A percentile compares a stretch with the other conserved stretches of the same genome.
These are phyloP conservation scores for Platanthera zijinensis DNA, from an alignment of 106 monocot species.

Conservation along the genomic window DNA sequence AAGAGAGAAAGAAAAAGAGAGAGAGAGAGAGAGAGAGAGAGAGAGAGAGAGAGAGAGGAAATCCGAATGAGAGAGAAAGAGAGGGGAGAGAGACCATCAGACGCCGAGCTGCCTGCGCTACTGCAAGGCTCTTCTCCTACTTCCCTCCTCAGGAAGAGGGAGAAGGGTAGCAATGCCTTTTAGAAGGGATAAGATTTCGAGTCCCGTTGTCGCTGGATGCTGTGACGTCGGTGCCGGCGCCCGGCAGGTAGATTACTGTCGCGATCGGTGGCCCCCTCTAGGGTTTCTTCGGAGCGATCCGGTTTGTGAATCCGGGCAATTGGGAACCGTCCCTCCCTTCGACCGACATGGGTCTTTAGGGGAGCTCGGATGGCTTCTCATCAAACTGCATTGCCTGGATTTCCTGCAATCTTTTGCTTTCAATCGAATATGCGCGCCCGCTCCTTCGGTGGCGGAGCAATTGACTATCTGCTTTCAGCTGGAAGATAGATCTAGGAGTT, in stretches of 20 bases:
- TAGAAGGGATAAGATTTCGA: not conserved
- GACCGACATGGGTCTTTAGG: not conserved
- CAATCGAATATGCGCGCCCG: not conserved
- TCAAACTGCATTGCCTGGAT: constrained; percentile 16
- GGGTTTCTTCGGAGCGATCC: constrained; percentile 1
- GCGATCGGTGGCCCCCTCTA: not conserved
- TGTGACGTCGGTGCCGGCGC: not conserved
- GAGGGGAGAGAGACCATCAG: not conserved
- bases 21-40: not conserved
- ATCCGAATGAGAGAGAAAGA: not conserved
- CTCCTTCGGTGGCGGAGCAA: not conserved
- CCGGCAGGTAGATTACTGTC: not conserved
- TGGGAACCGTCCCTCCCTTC: not conserved
- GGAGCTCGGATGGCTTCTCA: not conserved
- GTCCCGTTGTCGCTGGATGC: not conserved
- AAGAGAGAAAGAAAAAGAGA: not conserved
- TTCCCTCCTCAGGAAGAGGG: not conserved
- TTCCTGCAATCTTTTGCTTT: constrained; percentile 9
- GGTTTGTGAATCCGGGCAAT: not conserved
- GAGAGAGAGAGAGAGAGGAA: not conserved
- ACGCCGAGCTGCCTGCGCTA: not conserved
- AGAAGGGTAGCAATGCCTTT: not conserved
- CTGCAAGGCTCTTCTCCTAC: not conserved
- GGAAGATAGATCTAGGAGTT: constrained; percentile 2
- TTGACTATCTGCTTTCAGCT: not conserved